Evolutionary conservation across 345 rosid genomes (phyloP), one percentile per base, ranked within the genome.

Genomic region (Psidium friedrichsthalianum): DNA sequence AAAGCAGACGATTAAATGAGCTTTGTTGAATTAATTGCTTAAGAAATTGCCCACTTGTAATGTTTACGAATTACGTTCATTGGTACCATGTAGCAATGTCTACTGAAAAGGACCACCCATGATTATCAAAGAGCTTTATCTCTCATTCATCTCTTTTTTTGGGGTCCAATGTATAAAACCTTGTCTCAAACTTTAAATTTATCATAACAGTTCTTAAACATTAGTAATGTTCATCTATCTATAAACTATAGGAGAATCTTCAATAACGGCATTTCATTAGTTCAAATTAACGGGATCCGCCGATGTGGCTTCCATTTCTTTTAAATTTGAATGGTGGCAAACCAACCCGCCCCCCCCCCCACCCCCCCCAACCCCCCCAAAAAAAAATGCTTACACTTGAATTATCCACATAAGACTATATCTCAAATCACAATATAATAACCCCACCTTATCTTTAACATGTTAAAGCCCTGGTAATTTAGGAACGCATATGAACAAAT

Each of bases 251-350:
- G 2, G 1, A n/a, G 5, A 2, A n/a, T 58, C 6, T n/a, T 6
- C 0, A 1, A 27, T 59, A 27, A 0, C 1, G 0, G 6, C 27
- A 0, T n/a, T n/a, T 7, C 6, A n/a, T 59, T 1, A 0, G 12
- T 59, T 13, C 3, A 13, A n/a, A 5, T 13, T n/a, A 5, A 58
- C 0, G 0, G 1, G n/a, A 58, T 58, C 4, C 1, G 8, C 3
- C 0, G 18, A n/a, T 0, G 36, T 6, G 18, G 16, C 14, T 58
- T 58, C 3, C 18, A n/a, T 1, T 59, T 1, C 18, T 1, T 1
- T n/a, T 5, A 59, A 59, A 3, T 59, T 59, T 59, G 4, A 59
- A n/a, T 0, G 9, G 4, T 12, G 15, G 8, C 32, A 57, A 10
- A 36, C 36, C 36, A n/a, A n/a, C n/a, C n/a, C n/a, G n/a, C n/a